Base-by-base conservation (phyloP, 257 asterid genomes). In the Linaria vulgaris region DNA sequence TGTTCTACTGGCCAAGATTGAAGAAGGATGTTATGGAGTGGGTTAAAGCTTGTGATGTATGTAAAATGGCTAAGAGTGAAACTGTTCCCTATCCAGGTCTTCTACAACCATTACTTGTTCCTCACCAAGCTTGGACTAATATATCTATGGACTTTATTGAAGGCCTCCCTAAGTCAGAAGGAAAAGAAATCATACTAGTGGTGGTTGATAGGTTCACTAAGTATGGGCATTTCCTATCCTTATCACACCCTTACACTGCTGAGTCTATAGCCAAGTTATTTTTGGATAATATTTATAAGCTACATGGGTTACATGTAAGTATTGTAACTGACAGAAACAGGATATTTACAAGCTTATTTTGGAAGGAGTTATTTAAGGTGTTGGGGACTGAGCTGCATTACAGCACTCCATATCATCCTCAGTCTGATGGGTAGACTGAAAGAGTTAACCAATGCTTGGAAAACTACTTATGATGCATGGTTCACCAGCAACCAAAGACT, bases 371-470 rank as follows among this genome's bases (percentile, higher is more conserved):
- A 3, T 44, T 24, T 14, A 61, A 21, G 7, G 1, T 44, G 9
- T 0, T 25, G 1, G 67, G 63, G 1, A 16, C 22, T 0, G 4
- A 27, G 0, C 14, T 10, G 0, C 30, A 27, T 0, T 2, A 27
- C 0, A 20, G 24, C 25, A 43, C 65, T 0, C 10, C 24, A 0
- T 63, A 61, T 19, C 78, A 66, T 22, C 73, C 66, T 1, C 51
- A 72, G 15, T 10, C 39, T 6, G 48, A 70, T 56, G 70, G 66
- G 0, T 51, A 73, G 8, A 21, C 66, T 8, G 73, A 72, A 5
- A 46, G 55, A 6, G 37, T 73, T 0, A 70, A 63, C 7, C 64
- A 55, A 4, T 61, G 62, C 9, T 1, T 71, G 2, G 74, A 70
- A 0, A 9, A 0, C 0, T 69, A 61, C 12, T 1, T 61, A 0